Conservation (phyloP, 495 filamentous ascomycete genomes). For the Xanthoparmelia taractica region DNA sequence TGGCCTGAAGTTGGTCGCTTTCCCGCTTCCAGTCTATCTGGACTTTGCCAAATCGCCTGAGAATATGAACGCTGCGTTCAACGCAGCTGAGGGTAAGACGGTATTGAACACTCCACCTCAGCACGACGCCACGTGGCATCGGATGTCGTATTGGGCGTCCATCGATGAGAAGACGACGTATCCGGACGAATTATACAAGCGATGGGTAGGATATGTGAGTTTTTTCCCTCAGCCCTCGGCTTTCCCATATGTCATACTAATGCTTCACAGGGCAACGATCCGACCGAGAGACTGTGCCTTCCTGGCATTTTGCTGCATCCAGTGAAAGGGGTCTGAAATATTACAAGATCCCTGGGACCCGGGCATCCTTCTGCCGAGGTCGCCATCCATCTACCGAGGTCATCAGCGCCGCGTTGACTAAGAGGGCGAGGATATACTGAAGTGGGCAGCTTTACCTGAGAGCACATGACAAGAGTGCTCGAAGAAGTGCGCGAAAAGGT, state of each 20-base stretch:
- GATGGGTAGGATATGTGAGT: constrained; percentile 24
- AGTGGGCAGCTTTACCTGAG: neutral
- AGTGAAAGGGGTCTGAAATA: constrained; percentile 20
- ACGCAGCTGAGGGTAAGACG: constrained; percentile 44
- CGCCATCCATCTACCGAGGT: neutral
- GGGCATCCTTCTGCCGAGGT: too few relatives aligned
- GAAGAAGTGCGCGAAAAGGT: neutral
- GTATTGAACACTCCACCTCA: constrained; percentile 15
- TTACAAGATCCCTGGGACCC: neutral
- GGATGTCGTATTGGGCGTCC: constrained; percentile 16
- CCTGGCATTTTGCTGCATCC: constrained; percentile 26
- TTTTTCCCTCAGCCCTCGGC: neutral
- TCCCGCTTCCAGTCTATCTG: constrained; percentile 63
- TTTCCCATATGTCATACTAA: neutral
- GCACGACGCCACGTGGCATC: constrained; percentile 13
- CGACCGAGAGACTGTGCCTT: constrained; percentile 19
- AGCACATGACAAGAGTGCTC: neutral
- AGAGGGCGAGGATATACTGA: neutral
- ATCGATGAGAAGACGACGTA: constrained; percentile 16
- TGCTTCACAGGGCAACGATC: constrained; percentile 13
- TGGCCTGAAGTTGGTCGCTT: constrained; percentile 62
- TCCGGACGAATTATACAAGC: constrained; percentile 22
- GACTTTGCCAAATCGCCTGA: constrained; percentile 51
- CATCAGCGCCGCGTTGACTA: neutral
- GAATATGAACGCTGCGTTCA: constrained; percentile 54